Evolutionary conservation across 176 grass and related monocot species (phyloP).

Genomic region (Avena eriantha): DNA sequence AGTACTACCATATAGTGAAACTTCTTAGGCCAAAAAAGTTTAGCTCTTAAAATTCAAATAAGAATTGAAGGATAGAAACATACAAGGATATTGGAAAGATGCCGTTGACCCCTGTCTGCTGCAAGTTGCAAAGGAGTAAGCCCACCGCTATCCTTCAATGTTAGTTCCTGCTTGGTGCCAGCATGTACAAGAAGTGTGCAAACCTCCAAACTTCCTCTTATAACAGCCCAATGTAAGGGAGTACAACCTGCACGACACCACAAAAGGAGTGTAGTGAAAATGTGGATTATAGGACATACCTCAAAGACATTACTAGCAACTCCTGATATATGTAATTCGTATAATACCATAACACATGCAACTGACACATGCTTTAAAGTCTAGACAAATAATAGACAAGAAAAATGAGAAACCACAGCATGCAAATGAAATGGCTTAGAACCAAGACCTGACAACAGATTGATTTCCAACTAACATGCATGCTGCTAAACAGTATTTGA

Average conservation of each 20-base stretch:
- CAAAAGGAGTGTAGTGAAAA: slow-evolving; percentile 36
- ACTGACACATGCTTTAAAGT: slow-evolving; percentile 4
- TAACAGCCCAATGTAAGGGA: slow-evolving; percentile 91
- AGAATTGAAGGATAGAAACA: slow-evolving; percentile 49
- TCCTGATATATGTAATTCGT: slow-evolving; percentile 14
- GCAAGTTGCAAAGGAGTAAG: slow-evolving; percentile 91
- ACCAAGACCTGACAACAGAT: background rate
- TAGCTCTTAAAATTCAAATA: slow-evolving; percentile 34
- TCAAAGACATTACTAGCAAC: slow-evolving; percentile 37
- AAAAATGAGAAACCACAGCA: background rate
- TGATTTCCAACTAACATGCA: background rate
- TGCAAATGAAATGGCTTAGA: slow-evolving; percentile 16
- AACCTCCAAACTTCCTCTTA: slow-evolving; percentile 83
- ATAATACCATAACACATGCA: slow-evolving; percentile 4
- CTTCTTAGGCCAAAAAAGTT: slow-evolving; percentile 16
- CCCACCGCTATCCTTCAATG: slow-evolving; percentile 79
- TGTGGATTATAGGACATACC: slow-evolving; percentile 16
- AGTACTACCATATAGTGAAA: slow-evolving; percentile 15
- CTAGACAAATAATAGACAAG: background rate
- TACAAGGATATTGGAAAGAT: slow-evolving; percentile 93
- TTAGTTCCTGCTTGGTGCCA: slow-evolving; percentile 82
- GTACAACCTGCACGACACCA: slow-evolving; percentile 73
- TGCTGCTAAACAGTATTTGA: background rate
- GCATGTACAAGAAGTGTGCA: slow-evolving; percentile 94
- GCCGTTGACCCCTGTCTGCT: slow-evolving; percentile 80